Evolutionary conservation across 352 stramenopile genomes (phyloP).

Genomic region (Phytophthora pinifolia): DNA sequence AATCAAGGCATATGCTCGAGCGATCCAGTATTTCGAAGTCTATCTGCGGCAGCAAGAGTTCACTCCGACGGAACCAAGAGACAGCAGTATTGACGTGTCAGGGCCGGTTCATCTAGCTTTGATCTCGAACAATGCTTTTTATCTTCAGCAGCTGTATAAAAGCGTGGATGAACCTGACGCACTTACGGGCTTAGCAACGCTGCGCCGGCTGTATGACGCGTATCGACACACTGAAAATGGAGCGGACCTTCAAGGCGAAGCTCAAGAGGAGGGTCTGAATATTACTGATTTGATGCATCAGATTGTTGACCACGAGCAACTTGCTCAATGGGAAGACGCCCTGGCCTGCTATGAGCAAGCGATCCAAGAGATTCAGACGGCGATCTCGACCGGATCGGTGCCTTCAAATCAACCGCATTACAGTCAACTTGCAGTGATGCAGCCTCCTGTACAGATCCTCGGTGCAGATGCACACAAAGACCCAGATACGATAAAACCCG

Average conservation of each 20-base stretch:
- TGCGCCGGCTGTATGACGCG: conserved; percentile 53
- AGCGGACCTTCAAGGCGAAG: conserved; percentile 19
- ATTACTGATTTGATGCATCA: conserved; percentile 70
- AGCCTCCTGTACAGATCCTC: conserved; percentile 22
- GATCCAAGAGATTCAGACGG: conserved; percentile 67
- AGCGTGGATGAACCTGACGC: conserved; percentile 75
- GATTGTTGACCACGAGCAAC: conserved; percentile 69
- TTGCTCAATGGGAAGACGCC: conserved; percentile 76
- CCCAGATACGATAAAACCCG: conserved; percentile 60
- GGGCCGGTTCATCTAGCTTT: conserved; percentile 46
- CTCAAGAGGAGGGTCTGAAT: conserved; percentile 44
- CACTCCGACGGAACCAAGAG: conserved; percentile 18
- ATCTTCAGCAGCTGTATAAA: conserved; percentile 78
- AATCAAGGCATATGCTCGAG: conserved; percentile 69
- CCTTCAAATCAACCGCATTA: conserved; percentile 13
- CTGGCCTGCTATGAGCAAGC: conserved; percentile 79
- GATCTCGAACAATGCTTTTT: conserved; percentile 62
- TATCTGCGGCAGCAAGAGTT: conserved; percentile 60
- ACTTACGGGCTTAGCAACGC: conserved; percentile 55
- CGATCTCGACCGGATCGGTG: conserved; percentile 37
- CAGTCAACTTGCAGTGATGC: conserved; percentile 26
- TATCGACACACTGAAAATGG: conserved; percentile 35
- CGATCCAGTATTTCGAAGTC: conserved; percentile 79
- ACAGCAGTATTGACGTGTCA: conserved; percentile 18
- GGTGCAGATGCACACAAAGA: conserved; percentile 43